phyloP scores from a whole-genome alignment of 345 rosid genomes.

The Noccaea bulbosa region DNA sequence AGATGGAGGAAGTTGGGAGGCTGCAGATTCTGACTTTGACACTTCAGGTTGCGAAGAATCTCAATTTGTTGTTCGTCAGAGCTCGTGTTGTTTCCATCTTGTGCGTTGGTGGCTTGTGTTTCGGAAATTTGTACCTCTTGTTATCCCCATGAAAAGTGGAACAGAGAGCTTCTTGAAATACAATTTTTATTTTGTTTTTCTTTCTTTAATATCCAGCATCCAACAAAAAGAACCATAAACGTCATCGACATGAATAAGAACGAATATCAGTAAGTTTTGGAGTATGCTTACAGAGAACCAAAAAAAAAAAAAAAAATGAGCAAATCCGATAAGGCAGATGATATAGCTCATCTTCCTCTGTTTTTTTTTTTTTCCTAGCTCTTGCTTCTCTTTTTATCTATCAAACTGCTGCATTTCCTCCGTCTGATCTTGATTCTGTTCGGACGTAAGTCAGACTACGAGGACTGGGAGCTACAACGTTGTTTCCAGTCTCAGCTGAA shows the following conservation, averaged over 20 bases:
- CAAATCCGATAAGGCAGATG: constrained; percentile 30
- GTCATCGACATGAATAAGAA: constrained; percentile 7
- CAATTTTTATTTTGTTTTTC: neutral
- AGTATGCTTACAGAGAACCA: constrained; percentile 1
- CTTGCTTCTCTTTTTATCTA: constrained; percentile 5
- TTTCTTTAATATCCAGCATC: constrained; percentile 32
- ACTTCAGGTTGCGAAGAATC: constrained; percentile 76
- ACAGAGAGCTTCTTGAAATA: constrained; percentile 9
- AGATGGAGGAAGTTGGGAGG: constrained; percentile 90
- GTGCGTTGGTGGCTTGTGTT: constrained; percentile 57
- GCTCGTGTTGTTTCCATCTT: constrained; percentile 57
- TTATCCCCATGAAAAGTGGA: constrained; percentile 43
- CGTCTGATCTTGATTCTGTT: constrained; percentile 57
- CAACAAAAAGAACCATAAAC: neutral
- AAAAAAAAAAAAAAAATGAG: constrained; percentile 12
- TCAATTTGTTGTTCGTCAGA: constrained; percentile 65
- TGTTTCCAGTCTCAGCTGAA: constrained; percentile 51
- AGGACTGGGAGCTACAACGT: constrained; percentile 41
- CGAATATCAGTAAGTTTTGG: constrained; percentile 14
- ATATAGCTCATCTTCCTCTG: constrained; percentile 33
- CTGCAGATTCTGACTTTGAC: constrained; percentile 81
- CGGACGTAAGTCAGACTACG: constrained; percentile 87
- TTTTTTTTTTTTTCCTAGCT: constrained; percentile 18
- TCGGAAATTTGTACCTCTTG: constrained; percentile 53
- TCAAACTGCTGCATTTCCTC: constrained; percentile 40